phyloP scores from a whole-genome alignment of 169 alveolate genomes.

The Plasmodium cynomolgi region DNA sequence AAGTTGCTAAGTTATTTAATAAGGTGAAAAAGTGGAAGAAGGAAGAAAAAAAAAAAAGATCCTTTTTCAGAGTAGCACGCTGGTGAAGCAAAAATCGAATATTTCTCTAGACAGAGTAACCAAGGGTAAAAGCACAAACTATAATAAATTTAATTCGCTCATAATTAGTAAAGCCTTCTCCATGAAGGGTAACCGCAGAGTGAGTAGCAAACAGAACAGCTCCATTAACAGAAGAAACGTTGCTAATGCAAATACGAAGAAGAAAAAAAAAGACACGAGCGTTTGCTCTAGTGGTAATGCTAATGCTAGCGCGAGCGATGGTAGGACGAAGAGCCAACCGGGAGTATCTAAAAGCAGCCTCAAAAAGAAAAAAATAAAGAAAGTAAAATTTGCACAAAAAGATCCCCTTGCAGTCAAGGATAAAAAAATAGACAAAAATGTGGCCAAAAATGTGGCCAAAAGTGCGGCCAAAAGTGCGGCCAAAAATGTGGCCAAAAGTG shows the following conservation, averaged over 20 bases:
- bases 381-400: constrained; percentile 12
- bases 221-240: constrained; percentile 4
- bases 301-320: neutral
- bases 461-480: neutral
- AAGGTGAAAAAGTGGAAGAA: constrained; percentile 49
- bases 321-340: neutral
- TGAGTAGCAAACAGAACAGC: constrained; percentile 2
- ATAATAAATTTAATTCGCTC: constrained; percentile 46
- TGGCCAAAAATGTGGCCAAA: constrained; percentile 13
- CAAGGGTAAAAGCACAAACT: constrained; percentile 52
- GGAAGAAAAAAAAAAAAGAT: constrained; percentile 65
- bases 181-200: neutral
- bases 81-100: constrained; percentile 46
- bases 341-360: neutral
- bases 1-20: constrained; percentile 47
- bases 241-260: neutral
- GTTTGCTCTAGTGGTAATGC: neutral
- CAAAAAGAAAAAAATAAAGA: constrained; percentile 21
- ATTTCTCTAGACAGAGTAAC: constrained; percentile 64
- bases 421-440: constrained; percentile 42
- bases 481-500: constrained; percentile 22
- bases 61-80: constrained; percentile 14
- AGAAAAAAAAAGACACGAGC: neutral
- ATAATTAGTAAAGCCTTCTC: constrained; percentile 55
- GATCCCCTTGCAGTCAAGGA: constrained; percentile 2